Evolutionary conservation across 352 stramenopile genomes (phyloP).

Genomic region (Achlya hypogyna): DNA sequence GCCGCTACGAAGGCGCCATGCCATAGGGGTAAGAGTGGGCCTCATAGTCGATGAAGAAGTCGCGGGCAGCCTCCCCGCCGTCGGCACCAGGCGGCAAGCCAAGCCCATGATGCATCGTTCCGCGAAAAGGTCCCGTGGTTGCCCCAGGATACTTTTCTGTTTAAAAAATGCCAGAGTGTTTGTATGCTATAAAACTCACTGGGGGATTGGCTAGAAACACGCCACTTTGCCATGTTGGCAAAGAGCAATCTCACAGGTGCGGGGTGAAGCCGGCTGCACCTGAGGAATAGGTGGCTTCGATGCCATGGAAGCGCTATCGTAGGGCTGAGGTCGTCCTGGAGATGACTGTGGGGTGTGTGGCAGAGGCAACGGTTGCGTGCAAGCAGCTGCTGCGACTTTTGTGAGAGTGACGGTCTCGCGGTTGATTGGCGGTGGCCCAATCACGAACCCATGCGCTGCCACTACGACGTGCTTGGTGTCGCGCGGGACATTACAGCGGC

Average conservation of each 20-base stretch:
- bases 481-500: slow-evolving; percentile 39
- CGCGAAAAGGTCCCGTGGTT: background rate
- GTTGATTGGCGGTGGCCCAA: background rate
- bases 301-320: too few species aligned
- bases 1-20: background rate
- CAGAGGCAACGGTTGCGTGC: background rate
- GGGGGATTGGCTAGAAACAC: too few species aligned
- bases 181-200: too few species aligned
- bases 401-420: background rate
- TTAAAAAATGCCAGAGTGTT: background rate
- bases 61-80: background rate
- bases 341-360: too few species aligned
- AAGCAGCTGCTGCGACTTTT: background rate
- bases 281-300: too few species aligned
- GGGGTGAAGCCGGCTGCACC: too few species aligned
- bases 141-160: too few species aligned
- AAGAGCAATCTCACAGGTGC: too few species aligned
- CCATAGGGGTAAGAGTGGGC: slow-evolving; percentile 8
- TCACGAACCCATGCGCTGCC: slow-evolving; percentile 48
- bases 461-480: slow-evolving; percentile 74
- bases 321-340: too few species aligned
- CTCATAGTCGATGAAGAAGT: slow-evolving; percentile 15
- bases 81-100: background rate
- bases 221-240: too few species aligned
- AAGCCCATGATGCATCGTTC: background rate